Evolutionary conservation across 345 rosid genomes (phyloP).

Genomic region (Dipteronia sinensis): DNA sequence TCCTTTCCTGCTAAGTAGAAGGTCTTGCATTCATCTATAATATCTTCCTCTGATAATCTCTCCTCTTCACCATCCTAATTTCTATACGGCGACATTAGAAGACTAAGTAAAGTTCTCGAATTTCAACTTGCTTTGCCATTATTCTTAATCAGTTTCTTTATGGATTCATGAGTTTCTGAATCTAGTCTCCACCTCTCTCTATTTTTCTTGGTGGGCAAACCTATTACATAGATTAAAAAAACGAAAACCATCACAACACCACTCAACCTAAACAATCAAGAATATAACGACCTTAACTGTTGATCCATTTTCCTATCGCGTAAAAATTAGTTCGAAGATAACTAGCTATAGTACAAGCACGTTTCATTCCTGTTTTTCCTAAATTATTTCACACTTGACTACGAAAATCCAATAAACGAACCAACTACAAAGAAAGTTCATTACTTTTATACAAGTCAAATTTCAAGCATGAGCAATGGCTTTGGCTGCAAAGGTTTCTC

Average conservation of each 20-base stretch:
- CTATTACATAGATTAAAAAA: constrained; percentile 25
- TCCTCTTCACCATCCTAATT: constrained; percentile 63
- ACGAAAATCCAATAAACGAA: neutral
- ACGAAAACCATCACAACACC: neutral
- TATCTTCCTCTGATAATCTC: constrained; percentile 58
- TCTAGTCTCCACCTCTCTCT: constrained; percentile 71
- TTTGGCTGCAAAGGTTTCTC: neutral
- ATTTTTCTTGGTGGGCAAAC: constrained; percentile 79
- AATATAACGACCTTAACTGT: too few relatives aligned
- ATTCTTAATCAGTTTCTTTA: constrained; percentile 48
- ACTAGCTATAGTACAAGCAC: neutral
- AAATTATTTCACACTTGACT: neutral
- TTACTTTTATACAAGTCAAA: neutral
- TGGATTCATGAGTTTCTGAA: constrained; percentile 58
- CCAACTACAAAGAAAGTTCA: neutral
- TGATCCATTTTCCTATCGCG: neutral
- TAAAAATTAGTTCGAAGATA: neutral
- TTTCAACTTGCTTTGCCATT: constrained; percentile 35
- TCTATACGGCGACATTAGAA: constrained; percentile 51
- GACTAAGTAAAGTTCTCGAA: constrained; percentile 54
- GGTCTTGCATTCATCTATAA: constrained; percentile 85
- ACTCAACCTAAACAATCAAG: neutral
- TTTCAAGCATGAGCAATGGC: neutral
- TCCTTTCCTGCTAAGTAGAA: constrained; percentile 90
- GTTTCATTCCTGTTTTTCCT: too few relatives aligned